Conservation (phyloP, 148 eudicot genomes). For the Bassia scoparia region DNA sequence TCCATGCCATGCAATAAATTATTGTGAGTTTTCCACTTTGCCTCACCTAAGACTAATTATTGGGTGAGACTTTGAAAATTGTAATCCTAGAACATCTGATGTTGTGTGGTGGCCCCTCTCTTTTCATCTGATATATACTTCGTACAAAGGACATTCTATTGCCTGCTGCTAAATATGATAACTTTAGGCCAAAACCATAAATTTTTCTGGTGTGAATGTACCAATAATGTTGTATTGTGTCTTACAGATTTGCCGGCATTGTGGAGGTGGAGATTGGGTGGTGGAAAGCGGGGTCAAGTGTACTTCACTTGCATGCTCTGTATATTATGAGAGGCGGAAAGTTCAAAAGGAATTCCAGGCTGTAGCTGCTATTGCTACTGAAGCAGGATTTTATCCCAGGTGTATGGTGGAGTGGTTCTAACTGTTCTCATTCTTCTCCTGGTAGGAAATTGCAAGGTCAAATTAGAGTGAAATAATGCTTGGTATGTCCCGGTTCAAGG, state of each 20-base stretch:
- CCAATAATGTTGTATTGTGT: neutral
- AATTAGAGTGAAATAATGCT: neutral
- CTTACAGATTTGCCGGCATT: slow-evolving; percentile 80
- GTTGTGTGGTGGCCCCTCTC: too few species aligned
- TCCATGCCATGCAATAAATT: too few species aligned
- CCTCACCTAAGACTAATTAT: too few species aligned
- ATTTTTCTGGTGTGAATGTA: neutral
- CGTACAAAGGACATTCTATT: neutral
- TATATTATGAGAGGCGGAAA: slow-evolving; percentile 82
- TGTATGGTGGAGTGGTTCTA: slow-evolving; percentile 93
- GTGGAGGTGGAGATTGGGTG: slow-evolving; percentile 94
- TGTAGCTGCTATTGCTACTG: slow-evolving; percentile 54
- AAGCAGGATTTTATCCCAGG: slow-evolving; percentile 64
- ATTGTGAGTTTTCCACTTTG: too few species aligned
- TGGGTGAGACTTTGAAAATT: too few species aligned
- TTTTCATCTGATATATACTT: too few species aligned
- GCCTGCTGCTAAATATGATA: neutral
- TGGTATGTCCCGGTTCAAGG: neutral
- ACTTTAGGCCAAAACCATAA: neutral
- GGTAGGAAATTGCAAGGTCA: neutral
- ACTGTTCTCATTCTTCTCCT: slow-evolving; percentile 1
- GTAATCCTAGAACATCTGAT: too few species aligned
- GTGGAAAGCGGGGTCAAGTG: slow-evolving; percentile 85
- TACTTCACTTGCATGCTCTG: slow-evolving; percentile 76
- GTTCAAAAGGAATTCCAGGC: slow-evolving; percentile 75